phyloP scores from a whole-genome alignment of 2,329 filamentous ascomycete species.

The Paraphaeosphaeria sporulosa region DNA sequence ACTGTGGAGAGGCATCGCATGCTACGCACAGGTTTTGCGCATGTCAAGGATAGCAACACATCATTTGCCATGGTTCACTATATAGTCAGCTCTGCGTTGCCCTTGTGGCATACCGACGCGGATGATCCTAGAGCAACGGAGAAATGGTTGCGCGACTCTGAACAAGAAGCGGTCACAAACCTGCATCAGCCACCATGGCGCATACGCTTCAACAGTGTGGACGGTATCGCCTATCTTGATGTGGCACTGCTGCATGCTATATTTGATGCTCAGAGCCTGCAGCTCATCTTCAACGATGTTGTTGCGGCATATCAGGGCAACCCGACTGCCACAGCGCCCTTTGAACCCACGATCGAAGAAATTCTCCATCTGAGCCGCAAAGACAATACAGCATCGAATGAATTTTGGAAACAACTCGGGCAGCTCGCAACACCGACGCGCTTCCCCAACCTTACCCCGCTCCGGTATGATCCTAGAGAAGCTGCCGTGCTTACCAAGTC shows the following conservation, averaged over 20 bases:
- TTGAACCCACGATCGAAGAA: constrained; percentile 54
- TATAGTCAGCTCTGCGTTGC: constrained; percentile 30
- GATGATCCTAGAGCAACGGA: constrained; percentile 14
- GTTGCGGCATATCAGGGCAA: constrained; percentile 46
- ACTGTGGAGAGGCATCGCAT: constrained; percentile 70
- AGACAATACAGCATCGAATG: constrained; percentile 41
- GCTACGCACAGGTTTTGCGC: constrained; percentile 76
- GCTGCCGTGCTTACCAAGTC: constrained; percentile 47
- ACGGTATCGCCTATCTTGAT: constrained; percentile 44
- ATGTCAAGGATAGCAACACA: constrained; percentile 65
- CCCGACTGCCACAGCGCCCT: constrained; percentile 33
- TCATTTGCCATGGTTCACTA: constrained; percentile 81
- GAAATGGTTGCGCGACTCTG: constrained; percentile 33
- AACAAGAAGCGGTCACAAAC: constrained; percentile 47
- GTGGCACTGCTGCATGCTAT: constrained; percentile 78
- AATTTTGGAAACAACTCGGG: constrained; percentile 71
- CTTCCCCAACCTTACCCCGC: constrained; percentile 80
- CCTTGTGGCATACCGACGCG: constrained; percentile 44
- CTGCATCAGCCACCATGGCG: constrained; percentile 70
- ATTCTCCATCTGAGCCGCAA: constrained; percentile 52
- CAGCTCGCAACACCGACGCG: constrained; percentile 65
- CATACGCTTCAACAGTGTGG: constrained; percentile 57
- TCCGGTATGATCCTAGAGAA: constrained; percentile 50
- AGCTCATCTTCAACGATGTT: constrained; percentile 69
- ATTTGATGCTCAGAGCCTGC: constrained; percentile 82